phyloP scores from a whole-genome alignment of 768 basidiomycete species.

The Leucocoprinus leucothites region DNA sequence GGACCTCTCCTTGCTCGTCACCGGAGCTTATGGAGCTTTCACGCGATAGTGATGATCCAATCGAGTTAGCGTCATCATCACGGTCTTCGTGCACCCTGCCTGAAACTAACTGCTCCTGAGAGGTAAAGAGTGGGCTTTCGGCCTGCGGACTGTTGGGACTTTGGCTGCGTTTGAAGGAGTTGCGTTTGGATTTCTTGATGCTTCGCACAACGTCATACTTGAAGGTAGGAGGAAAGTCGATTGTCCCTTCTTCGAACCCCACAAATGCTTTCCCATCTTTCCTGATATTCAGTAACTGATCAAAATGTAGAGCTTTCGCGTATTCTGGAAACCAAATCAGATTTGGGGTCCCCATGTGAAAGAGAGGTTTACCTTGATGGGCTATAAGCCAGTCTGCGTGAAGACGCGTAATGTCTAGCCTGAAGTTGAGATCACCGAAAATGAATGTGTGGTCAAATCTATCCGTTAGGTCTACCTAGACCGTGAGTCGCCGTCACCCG shows the following conservation, averaged over 20 bases:
- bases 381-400: slow-evolving; percentile 95
- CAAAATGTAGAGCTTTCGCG: slow-evolving; percentile 82
- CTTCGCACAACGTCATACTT: slow-evolving; percentile 81
- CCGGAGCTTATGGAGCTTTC: slow-evolving; percentile 3
- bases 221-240: slow-evolving; percentile 90
- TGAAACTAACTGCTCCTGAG: slow-evolving; percentile 18
- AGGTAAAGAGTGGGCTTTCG: slow-evolving; percentile 3
- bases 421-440: slow-evolving; percentile 90
- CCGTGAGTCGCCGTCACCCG: not conserved
- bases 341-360: too few species aligned
- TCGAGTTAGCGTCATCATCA: slow-evolving; percentile 13
- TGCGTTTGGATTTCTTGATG: slow-evolving; percentile 46
- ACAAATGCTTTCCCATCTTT: slow-evolving; percentile 59
- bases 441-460: slow-evolving; percentile 88
- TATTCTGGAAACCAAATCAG: slow-evolving; percentile 54
- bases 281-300: slow-evolving; percentile 84
- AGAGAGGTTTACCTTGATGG: slow-evolving; percentile 64
- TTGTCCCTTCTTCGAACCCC: slow-evolving; percentile 78
- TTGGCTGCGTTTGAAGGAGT: slow-evolving; percentile 25
- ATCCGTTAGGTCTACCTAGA: slow-evolving; percentile 68
- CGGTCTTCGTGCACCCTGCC: slow-evolving; percentile 17
- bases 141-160: slow-evolving; percentile 10
- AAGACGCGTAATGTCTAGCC: slow-evolving; percentile 81
- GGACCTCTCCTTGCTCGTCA: slow-evolving; percentile 28
- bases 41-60: slow-evolving; percentile 5